A percentile compares a stretch with the other conserved stretches of the same genome.
Evolutionary conservation across 2,329 filamentous ascomycete species (phyloP).

Genomic region (Hypocrella siamensis): DNA sequence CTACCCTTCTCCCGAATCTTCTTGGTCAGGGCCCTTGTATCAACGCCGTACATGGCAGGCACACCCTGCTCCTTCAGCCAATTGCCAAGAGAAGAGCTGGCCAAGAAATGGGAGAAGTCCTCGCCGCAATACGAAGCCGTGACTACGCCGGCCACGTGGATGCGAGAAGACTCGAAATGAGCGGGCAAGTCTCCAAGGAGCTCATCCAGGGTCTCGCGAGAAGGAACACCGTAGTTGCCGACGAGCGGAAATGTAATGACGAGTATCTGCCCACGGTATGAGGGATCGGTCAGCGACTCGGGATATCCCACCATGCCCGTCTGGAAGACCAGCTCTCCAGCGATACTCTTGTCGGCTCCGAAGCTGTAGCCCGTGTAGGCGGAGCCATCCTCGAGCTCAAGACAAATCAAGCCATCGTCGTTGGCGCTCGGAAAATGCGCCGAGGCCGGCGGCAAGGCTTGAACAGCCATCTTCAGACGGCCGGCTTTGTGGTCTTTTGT

Average conservation of each 20-base stretch:
- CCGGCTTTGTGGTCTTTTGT: neutral
- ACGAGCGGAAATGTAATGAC: constrained; percentile 92
- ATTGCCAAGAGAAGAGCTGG: constrained; percentile 73
- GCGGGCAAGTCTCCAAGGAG: constrained; percentile 75
- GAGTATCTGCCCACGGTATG: constrained; percentile 83
- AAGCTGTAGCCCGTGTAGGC: constrained; percentile 94
- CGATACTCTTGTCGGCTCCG: constrained; percentile 83
- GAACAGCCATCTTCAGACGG: constrained; percentile 15
- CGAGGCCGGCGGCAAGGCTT: constrained; percentile 38
- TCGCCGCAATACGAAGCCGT: constrained; percentile 86
- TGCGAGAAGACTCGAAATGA: constrained; percentile 83
- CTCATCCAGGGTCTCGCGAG: constrained; percentile 69
- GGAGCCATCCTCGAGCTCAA: constrained; percentile 86
- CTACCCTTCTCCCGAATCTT: constrained; percentile 85
- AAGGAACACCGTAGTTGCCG: constrained; percentile 94
- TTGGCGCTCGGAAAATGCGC: constrained; percentile 36
- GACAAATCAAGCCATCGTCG: constrained; percentile 54
- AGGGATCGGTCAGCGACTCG: constrained; percentile 79
- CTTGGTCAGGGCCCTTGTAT: constrained; percentile 88
- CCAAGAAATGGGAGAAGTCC: constrained; percentile 89
- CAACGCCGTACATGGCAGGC: constrained; percentile 87
- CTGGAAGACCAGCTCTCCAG: constrained; percentile 97
- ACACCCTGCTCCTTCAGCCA: constrained; percentile 96
- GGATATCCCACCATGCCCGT: constrained; percentile 99
- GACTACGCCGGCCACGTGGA: constrained; percentile 86